Conservation (phyloP, 2,329 filamentous ascomycete species). For the Diplodia corticola region DNA sequence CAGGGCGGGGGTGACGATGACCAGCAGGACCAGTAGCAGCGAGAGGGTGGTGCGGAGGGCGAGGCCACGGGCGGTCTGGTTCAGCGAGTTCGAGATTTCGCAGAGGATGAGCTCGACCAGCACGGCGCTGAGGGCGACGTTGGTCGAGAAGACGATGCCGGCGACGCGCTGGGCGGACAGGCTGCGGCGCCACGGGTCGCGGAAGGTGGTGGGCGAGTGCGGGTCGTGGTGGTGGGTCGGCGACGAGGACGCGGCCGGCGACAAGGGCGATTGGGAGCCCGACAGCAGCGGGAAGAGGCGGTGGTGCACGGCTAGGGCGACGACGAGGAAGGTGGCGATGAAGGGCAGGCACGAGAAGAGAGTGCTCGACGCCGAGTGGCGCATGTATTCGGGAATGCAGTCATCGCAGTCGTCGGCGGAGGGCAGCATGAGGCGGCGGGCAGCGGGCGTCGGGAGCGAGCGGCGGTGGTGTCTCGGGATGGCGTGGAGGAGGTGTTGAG, state of each 20-base stretch:
- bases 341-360: constrained; percentile 68
- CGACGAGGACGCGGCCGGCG: constrained; percentile 32
- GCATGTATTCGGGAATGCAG: constrained; percentile 55
- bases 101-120: constrained; percentile 79
- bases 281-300: constrained; percentile 74
- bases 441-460: neutral
- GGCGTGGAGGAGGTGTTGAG: neutral
- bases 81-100: constrained; percentile 77
- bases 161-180: constrained; percentile 45
- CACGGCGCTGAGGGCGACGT: constrained; percentile 73
- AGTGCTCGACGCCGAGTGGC: constrained; percentile 49
- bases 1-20: constrained; percentile 75
- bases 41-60: constrained; percentile 71
- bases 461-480: neutral
- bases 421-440: constrained; percentile 33
- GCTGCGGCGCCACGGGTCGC: constrained; percentile 20
- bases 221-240: constrained; percentile 63
- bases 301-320: constrained; percentile 63
- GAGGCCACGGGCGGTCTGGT: constrained; percentile 64
- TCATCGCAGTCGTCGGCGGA: constrained; percentile 55
- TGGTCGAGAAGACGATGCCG: constrained; percentile 71
- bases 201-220: constrained; percentile 53
- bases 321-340: constrained; percentile 65
- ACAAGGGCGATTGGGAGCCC: constrained; percentile 34
- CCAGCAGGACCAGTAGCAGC: constrained; percentile 68